Conservation (phyloP, 805 yeast species). For the Suhomyces vadensis region DNA sequence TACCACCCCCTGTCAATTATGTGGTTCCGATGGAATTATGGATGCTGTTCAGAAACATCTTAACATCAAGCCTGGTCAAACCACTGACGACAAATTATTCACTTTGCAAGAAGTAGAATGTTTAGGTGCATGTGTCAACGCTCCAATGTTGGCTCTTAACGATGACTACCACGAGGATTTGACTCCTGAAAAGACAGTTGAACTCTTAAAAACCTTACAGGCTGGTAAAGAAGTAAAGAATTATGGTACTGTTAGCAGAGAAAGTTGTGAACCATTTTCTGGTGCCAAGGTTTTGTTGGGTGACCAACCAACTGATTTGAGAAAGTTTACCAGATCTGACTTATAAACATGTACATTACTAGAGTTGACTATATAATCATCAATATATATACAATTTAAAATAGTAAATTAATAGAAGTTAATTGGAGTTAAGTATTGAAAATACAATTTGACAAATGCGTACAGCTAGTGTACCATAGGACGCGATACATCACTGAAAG, state of each 20-base stretch:
- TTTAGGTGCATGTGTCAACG: slow-evolving; percentile 89
- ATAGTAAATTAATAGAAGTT: neutral
- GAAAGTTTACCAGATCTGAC: slow-evolving; percentile 71
- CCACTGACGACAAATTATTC: slow-evolving; percentile 72
- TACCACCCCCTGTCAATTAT: slow-evolving; percentile 85
- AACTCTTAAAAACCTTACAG: slow-evolving; percentile 61
- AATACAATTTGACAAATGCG: no score
- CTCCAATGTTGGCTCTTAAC: slow-evolving; percentile 83
- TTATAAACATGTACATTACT: slow-evolving; percentile 37
- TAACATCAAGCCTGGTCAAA: slow-evolving; percentile 71
- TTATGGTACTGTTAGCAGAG: slow-evolving; percentile 74
- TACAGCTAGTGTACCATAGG: no score
- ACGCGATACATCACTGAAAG: no score
- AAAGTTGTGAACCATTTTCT: slow-evolving; percentile 72
- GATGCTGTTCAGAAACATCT: slow-evolving; percentile 63
- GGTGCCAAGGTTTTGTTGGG: slow-evolving; percentile 64
- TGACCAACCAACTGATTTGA: slow-evolving; percentile 67
- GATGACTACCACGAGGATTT: slow-evolving; percentile 84
- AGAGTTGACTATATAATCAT: neutral
- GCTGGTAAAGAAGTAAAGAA: slow-evolving; percentile 56
- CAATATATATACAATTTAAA: neutral
- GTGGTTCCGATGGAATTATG: slow-evolving; percentile 80
- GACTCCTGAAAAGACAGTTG: slow-evolving; percentile 63
- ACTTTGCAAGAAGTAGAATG: slow-evolving; percentile 88
- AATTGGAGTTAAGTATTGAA: no score